A percentile compares a stretch with the other conserved stretches of the same genome.
Evolutionary conservation across 2,329 filamentous ascomycete species (phyloP).

Genomic region (Trichoderma sp.): DNA sequence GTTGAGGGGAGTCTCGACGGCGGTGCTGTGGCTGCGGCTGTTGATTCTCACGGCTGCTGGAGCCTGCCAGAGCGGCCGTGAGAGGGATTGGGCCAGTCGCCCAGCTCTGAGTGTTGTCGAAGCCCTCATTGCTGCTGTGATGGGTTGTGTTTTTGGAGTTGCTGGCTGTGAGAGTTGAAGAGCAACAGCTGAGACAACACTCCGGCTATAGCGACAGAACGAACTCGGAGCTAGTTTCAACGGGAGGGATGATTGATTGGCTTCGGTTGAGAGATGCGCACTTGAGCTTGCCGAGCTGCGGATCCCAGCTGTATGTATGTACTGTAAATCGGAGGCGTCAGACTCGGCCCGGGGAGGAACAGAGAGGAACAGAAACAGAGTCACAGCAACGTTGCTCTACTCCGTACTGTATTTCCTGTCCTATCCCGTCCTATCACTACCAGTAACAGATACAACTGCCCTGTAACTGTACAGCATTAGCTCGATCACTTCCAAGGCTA

Average conservation of each 20-base stretch:
- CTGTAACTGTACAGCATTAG: background rate
- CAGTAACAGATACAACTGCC: background rate
- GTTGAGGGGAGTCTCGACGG: constrained; percentile 15
- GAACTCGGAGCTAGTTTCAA: background rate
- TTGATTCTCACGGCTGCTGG: constrained; percentile 6
- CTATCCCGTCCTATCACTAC: background rate
- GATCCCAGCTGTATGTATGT: background rate
- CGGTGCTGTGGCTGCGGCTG: constrained; percentile 20
- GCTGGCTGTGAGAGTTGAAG: background rate
- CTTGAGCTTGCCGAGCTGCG: background rate
- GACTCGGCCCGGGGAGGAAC: background rate
- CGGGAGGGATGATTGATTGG: background rate
- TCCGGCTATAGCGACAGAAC: background rate
- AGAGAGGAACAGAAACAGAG: background rate
- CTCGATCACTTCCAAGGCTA: background rate
- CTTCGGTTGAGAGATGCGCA: background rate
- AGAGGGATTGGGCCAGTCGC: constrained; percentile 9
- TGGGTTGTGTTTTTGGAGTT: background rate
- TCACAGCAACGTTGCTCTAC: background rate
- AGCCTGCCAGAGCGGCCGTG: background rate
- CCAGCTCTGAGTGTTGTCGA: constrained; percentile 3
- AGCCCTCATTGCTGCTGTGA: constrained; percentile 12
- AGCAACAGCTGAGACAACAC: background rate
- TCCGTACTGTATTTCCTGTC: background rate
- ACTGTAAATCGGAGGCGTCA: background rate